A percentile compares a stretch with the other conserved stretches of the same genome.
Evolutionary conservation across 768 basidiomycete genomes (phyloP).

Genomic region (Trametes punicea): DNA sequence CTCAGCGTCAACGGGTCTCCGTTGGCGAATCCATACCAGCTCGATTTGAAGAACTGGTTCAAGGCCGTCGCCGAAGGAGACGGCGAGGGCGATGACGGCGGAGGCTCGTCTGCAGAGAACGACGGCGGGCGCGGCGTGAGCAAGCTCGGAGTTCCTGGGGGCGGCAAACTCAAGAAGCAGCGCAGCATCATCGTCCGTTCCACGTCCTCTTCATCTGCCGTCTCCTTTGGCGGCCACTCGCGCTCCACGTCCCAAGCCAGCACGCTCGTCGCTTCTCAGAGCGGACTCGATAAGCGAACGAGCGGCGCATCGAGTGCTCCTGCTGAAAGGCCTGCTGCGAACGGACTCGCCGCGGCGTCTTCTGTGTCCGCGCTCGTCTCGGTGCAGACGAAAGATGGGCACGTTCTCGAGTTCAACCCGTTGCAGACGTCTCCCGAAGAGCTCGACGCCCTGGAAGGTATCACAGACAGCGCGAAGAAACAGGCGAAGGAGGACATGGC

Average conservation of each 20-base stretch:
- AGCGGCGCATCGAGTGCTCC: slow-evolving; percentile 1
- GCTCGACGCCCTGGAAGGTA: slow-evolving; percentile 73
- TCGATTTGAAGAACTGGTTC: slow-evolving; percentile 59
- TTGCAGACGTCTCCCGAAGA: slow-evolving; percentile 67
- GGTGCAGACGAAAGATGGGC: slow-evolving; percentile 79
- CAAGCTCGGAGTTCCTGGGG: slow-evolving; percentile 22
- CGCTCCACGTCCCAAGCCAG: slow-evolving; percentile 53
- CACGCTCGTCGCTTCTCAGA: slow-evolving; percentile 37
- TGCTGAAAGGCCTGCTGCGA: background rate
- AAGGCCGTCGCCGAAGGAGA: slow-evolving; percentile 36
- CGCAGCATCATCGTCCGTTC: slow-evolving; percentile 40
- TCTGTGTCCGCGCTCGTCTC: slow-evolving; percentile 59
- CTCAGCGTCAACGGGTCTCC: slow-evolving; percentile 83
- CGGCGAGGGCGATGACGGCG: slow-evolving; percentile 20
- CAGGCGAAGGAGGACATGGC: slow-evolving; percentile 77
- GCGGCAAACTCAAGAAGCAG: slow-evolving; percentile 27
- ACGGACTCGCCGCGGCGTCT: slow-evolving; percentile 17
- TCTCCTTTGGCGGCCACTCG: slow-evolving; percentile 34
- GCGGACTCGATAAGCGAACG: slow-evolving; percentile 21
- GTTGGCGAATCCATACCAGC: slow-evolving; percentile 71
- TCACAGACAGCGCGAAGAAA: slow-evolving; percentile 80
- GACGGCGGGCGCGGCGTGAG: slow-evolving; percentile 14
- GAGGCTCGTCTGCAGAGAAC: slow-evolving; percentile 12
- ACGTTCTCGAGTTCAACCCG: slow-evolving; percentile 83
- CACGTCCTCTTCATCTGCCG: slow-evolving; percentile 20